phyloP scores from a whole-genome alignment of 2,329 filamentous ascomycete species.

The Fusarium clavum region DNA sequence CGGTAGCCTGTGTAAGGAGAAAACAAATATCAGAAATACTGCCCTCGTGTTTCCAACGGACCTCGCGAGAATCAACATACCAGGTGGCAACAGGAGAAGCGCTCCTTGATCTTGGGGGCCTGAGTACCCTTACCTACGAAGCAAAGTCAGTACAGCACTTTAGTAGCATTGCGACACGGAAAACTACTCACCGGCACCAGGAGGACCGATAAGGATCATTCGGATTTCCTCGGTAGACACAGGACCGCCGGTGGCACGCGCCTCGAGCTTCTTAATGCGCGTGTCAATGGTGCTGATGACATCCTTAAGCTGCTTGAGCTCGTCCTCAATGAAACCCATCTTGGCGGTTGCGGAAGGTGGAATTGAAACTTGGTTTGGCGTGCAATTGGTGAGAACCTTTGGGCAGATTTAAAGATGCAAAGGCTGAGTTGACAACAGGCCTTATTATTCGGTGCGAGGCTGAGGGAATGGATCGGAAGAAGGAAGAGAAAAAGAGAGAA shows the following conservation, averaged over 20 bases:
- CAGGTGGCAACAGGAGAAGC: conserved; percentile 96
- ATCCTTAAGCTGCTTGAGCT: conserved; percentile 86
- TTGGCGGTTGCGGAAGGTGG: conserved; percentile 52
- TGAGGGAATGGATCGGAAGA: conserved; percentile 19
- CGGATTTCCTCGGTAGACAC: conserved; percentile 75
- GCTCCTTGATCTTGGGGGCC: conserved; percentile 97
- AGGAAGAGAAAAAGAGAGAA: conserved; percentile 36
- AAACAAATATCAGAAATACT: conserved; percentile 30
- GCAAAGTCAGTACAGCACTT: conserved; percentile 33
- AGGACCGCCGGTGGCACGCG: conserved; percentile 70
- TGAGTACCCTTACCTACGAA: conserved; percentile 94
- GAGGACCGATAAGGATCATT: conserved; percentile 98
- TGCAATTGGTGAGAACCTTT: conserved; percentile 32
- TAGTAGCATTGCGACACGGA: conserved; percentile 6
- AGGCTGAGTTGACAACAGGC: conserved; percentile 17
- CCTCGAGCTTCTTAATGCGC: conserved; percentile 87
- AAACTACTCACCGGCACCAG: conserved; percentile 83
- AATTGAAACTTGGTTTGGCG: conserved; percentile 33
- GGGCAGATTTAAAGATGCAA: conserved; percentile 24
- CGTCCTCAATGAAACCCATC: conserved; percentile 91
- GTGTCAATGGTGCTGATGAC: conserved; percentile 85
- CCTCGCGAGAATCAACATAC: conserved; percentile 64
- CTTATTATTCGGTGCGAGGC: conserved; percentile 30
- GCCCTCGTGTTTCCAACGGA: not conserved
- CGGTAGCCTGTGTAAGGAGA: conserved; percentile 77